phyloP scores from a whole-genome alignment of 768 basidiomycete genomes.

The Termitomyces sp. region DNA sequence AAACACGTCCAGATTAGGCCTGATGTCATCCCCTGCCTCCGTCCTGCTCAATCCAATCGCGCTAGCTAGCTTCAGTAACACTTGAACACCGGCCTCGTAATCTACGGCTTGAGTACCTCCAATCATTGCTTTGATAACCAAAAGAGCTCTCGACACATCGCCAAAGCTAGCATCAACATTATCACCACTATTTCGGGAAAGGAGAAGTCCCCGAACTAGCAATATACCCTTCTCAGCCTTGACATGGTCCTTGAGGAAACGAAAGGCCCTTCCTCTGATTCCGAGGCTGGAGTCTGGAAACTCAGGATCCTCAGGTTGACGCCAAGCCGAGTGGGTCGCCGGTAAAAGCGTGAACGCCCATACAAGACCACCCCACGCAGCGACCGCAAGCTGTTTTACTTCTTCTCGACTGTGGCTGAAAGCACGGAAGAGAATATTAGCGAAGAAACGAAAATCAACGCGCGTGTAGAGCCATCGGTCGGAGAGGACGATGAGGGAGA shows the following conservation, averaged over 20 bases:
- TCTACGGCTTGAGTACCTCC: conserved; percentile 17
- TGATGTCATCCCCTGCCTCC: conserved; percentile 10
- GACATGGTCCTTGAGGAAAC: conserved; percentile 41
- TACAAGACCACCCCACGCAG: conserved; percentile 48
- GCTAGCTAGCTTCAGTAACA: conserved; percentile 31
- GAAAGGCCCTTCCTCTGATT: conserved; percentile 29
- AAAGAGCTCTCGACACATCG: conserved; percentile 28
- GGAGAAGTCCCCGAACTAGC: conserved; percentile 36
- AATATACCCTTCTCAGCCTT: conserved; percentile 35
- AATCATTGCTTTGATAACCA: conserved; percentile 33
- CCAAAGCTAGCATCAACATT: background rate
- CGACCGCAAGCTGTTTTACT: conserved; percentile 32
- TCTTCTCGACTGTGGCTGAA: conserved; percentile 26
- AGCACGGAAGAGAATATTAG: conserved; percentile 26
- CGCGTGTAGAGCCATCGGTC: conserved; percentile 39
- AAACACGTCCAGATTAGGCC: conserved; percentile 31
- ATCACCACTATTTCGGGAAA: conserved; percentile 1
- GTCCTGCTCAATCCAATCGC: conserved; percentile 17
- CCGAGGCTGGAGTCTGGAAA: conserved; percentile 14
- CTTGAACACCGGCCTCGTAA: conserved; percentile 23
- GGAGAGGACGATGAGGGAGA: conserved; percentile 42
- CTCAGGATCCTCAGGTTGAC: conserved; percentile 19
- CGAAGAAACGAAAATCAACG: conserved; percentile 29
- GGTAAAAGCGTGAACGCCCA: conserved; percentile 42
- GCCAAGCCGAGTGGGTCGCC: conserved; percentile 9